Evolutionary conservation across 2,329 filamentous ascomycete genomes (phyloP).

Genomic region (Tolypocladium tropicale): DNA sequence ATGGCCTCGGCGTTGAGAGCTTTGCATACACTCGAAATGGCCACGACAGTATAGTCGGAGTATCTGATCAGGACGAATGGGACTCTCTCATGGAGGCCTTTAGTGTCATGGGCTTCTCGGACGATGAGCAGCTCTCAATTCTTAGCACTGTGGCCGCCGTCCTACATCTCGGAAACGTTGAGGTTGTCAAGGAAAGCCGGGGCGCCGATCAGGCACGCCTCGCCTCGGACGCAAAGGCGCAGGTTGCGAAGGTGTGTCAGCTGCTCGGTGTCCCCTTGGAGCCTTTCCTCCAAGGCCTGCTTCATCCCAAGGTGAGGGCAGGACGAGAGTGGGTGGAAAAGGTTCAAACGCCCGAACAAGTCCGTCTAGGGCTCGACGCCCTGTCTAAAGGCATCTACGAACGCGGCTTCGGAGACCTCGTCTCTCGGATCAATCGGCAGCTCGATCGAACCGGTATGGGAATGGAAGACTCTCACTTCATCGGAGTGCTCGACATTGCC

Average conservation of each 20-base stretch:
- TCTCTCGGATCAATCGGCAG: slow-evolving; percentile 82
- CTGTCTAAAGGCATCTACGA: slow-evolving; percentile 97
- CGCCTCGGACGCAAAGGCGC: slow-evolving; percentile 60
- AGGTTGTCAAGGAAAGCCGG: slow-evolving; percentile 81
- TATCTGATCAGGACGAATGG: slow-evolving; percentile 90
- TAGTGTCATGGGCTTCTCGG: slow-evolving; percentile 83
- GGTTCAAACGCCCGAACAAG: slow-evolving; percentile 94
- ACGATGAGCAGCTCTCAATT: slow-evolving; percentile 73
- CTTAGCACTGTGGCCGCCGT: slow-evolving; percentile 83
- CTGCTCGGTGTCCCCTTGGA: slow-evolving; percentile 79
- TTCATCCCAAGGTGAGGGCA: slow-evolving; percentile 91
- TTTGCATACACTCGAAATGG: slow-evolving; percentile 89
- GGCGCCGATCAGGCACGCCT: slow-evolving; percentile 85
- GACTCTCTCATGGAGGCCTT: slow-evolving; percentile 84
- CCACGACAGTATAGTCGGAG: slow-evolving; percentile 81
- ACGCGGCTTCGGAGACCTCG: slow-evolving; percentile 86
- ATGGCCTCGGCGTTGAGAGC: slow-evolving; percentile 66
- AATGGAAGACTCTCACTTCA: slow-evolving; percentile 86
- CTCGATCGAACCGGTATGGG: slow-evolving; percentile 78
- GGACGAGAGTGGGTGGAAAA: slow-evolving; percentile 98
- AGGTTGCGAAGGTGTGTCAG: slow-evolving; percentile 69
- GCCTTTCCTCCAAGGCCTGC: slow-evolving; percentile 74
- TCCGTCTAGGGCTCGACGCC: slow-evolving; percentile 79
- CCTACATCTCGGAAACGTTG: slow-evolving; percentile 85
- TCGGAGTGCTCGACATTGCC: slow-evolving; percentile 96